These are phyloP conservation scores for Lentinula novae-zelandiae DNA, from an alignment of 1,284 basidiomycete genomes.

Conservation along the genomic window DNA sequence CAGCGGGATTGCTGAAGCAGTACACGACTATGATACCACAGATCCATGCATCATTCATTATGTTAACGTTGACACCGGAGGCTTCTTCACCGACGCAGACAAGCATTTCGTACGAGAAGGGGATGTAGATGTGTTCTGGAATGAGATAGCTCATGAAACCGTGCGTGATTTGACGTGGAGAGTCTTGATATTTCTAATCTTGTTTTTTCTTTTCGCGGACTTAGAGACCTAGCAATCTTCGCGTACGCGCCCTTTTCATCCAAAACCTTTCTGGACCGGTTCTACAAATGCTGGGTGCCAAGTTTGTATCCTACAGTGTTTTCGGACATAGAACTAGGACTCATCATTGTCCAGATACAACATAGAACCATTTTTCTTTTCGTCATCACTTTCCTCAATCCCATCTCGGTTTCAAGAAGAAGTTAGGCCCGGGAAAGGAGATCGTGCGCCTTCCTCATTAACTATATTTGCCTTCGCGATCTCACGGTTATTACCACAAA, in stretches of 20 bases:
- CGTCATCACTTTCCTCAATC: constrained; percentile 47
- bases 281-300: constrained; percentile 44
- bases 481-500: constrained; percentile 16
- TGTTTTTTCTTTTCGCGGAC: too few species aligned
- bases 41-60: constrained; percentile 28
- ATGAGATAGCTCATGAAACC: constrained; percentile 25
- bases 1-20: constrained; percentile 32
- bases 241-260: constrained; percentile 39
- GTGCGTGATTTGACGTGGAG: constrained; percentile 20
- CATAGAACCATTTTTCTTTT: constrained; percentile 50
- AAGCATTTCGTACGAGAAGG: constrained; percentile 18
- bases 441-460: constrained; percentile 31
- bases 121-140: constrained; percentile 30
- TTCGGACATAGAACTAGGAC: background rate
- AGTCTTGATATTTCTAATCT: too few species aligned
- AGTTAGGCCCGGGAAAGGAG: constrained; percentile 28
- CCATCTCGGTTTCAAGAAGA: constrained; percentile 46
- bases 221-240: constrained; percentile 28
- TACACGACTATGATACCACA: constrained; percentile 23
- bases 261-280: constrained; percentile 40
- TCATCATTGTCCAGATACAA: constrained; percentile 32
- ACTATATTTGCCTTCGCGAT: background rate
- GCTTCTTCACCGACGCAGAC: constrained; percentile 29
- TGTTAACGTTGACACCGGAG: constrained; percentile 32
- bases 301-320: constrained; percentile 22